Evolutionary conservation across 148 eudicot species (phyloP).

Genomic region (Rhododendron kiyosumense): DNA sequence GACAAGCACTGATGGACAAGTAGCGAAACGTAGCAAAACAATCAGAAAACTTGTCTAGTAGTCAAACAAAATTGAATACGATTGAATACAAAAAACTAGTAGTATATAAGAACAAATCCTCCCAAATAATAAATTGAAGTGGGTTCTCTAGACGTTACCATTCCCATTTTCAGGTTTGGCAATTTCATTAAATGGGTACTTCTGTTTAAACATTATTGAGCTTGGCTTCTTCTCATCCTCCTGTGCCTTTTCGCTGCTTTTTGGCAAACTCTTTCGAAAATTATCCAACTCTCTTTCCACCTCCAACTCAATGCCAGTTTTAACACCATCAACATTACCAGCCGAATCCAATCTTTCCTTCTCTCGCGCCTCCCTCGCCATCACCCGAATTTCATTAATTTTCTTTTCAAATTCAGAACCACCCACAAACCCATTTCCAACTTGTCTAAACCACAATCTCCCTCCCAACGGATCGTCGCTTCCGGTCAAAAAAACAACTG

Average conservation of each 20-base stretch:
- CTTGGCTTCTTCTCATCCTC: conserved; percentile 22
- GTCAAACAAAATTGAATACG: not conserved
- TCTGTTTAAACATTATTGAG: conserved; percentile 42
- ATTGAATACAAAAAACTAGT: not conserved
- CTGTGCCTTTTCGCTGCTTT: conserved; percentile 16
- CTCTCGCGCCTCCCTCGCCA: conserved; percentile 76
- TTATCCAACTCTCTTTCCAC: conserved; percentile 41
- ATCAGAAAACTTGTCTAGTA: not conserved
- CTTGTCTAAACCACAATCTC: conserved; percentile 15
- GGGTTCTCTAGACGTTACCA: conserved; percentile 26
- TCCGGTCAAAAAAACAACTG: conserved; percentile 12
- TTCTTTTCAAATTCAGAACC: conserved; percentile 42
- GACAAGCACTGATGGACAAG: not conserved
- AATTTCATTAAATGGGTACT: not conserved
- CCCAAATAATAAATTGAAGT: not conserved
- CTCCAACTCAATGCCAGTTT: conserved; percentile 56
- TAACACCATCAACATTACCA: conserved; percentile 26
- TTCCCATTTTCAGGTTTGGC: conserved; percentile 20
- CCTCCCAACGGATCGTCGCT: conserved; percentile 16
- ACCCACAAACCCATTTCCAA: conserved; percentile 23
- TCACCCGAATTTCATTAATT: conserved; percentile 61
- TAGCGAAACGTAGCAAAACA: not conserved
- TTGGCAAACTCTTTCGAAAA: conserved; percentile 30
- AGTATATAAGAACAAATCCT: not conserved
- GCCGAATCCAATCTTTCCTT: conserved; percentile 39